Percentiles rank a stretch among this genome's conserved stretches.
Conservation (phyloP, 2,329 filamentous ascomycete genomes). For the Alternaria arbusti region DNA sequence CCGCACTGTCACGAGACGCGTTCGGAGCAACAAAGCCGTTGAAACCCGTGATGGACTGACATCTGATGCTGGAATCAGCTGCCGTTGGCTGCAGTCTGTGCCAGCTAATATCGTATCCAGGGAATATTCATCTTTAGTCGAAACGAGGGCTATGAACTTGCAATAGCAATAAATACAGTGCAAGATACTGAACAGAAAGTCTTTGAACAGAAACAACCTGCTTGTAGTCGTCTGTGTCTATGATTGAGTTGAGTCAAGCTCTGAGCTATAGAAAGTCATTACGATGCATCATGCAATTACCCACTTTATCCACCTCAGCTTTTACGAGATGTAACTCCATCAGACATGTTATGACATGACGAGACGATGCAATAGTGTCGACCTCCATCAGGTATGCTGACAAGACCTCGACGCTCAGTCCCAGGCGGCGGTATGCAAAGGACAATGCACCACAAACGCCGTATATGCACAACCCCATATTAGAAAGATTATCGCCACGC, state of each 20-base stretch:
- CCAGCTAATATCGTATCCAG: neutral
- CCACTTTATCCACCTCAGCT: neutral
- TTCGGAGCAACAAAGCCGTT: slow-evolving; percentile 29
- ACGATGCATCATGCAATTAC: neutral
- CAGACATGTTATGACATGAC: slow-evolving; percentile 5
- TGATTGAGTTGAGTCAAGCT: neutral
- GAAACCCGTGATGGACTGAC: slow-evolving; percentile 31
- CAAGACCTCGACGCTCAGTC: slow-evolving; percentile 21
- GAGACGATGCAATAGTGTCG: slow-evolving; percentile 10
- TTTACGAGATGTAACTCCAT: slow-evolving; percentile 1
- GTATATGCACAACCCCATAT: slow-evolving; percentile 22
- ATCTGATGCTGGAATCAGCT: neutral
- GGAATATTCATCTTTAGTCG: neutral
- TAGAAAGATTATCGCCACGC: slow-evolving; percentile 22
- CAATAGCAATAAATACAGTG: neutral
- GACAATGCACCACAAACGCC: slow-evolving; percentile 20
- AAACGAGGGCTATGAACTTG: neutral
- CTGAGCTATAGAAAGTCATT: neutral
- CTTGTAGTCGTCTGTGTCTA: neutral
- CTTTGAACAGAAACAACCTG: neutral
- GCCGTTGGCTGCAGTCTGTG: neutral
- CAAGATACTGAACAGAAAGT: neutral
- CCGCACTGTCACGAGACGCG: slow-evolving; percentile 11
- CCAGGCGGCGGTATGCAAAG: slow-evolving; percentile 26
- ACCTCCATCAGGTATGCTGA: slow-evolving; percentile 6